Evolutionary conservation across 768 basidiomycete genomes (phyloP), one percentile per base, ranked within the genome.

Genomic region (Suillus placidus): DNA sequence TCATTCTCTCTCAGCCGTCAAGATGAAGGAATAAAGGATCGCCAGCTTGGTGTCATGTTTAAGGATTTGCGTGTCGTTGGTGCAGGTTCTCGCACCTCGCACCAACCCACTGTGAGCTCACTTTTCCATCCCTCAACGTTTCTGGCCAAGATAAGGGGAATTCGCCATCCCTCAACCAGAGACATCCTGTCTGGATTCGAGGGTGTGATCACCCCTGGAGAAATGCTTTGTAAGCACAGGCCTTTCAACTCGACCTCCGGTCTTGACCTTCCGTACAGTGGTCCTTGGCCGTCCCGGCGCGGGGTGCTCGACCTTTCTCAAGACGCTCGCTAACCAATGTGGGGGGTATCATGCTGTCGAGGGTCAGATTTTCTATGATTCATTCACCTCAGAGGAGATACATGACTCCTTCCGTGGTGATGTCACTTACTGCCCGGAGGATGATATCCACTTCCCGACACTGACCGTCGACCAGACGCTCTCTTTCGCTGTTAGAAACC

Each of bases 211-310:
- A 78, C 81, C 16, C 87, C 88, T 0, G 88, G 89, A n/a, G 87
- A 90, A 69, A 89, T 90, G 88, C 82, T 88, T 7, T 80, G 93
- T 88, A 71, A 68, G 90, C 84, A 16, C 12, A 8, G 3, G 7
- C 57, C 4, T 45, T 42, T 32, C 52, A 2, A 26, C 3, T 32
- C 47, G 0, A n/a, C 32, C 1, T 55, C 54, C 12, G 1, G 20
- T 55, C 6, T 35, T 55, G 12, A 55, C 34, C 6, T 55, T 9
- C 14, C 6, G n/a, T 64, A 5, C 70, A 91, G 91, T 96, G 23
- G 94, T 95, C 12, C 84, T 95, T 32, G 94, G 94, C 30, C 84
- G 93, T 37, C 94, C 94, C 0, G 91, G 91, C 10, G 88, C 92
- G 0, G 94, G 95, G 3, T 96, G 94, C 74, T 88, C 85, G 23